phyloP scores from a whole-genome alignment of 805 yeast species.

The Hemisphaericaspora nanyangensis region DNA sequence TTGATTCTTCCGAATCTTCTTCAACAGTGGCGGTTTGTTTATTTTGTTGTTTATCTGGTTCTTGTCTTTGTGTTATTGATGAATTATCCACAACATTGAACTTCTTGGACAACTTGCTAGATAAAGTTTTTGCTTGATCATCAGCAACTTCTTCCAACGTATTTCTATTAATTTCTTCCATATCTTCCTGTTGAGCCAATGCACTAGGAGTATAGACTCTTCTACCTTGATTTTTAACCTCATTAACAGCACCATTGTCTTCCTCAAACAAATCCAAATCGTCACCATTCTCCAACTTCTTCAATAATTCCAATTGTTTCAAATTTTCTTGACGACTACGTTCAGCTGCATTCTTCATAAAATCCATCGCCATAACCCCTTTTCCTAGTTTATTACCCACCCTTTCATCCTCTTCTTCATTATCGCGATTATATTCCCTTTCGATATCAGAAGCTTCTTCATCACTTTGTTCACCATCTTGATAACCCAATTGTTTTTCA shows the following conservation, averaged over 20 bases:
- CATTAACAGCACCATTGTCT: constrained; percentile 41
- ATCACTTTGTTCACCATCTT: constrained; percentile 52
- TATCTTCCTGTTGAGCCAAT: constrained; percentile 31
- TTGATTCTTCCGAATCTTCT: constrained; percentile 16
- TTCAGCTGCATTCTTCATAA: constrained; percentile 87
- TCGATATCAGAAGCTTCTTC: constrained; percentile 48
- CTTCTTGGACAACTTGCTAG: constrained; percentile 32
- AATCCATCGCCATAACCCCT: constrained; percentile 92
- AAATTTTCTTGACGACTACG: constrained; percentile 58
- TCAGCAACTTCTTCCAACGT: constrained; percentile 43
- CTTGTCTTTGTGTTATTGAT: constrained; percentile 6
- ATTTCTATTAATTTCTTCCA: constrained; percentile 31
- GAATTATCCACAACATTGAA: constrained; percentile 14
- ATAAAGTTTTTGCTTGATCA: constrained; percentile 48
- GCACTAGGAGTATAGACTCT: constrained; percentile 71
- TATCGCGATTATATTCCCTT: constrained; percentile 31
- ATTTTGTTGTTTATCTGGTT: constrained; percentile 3
- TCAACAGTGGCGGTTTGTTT: constrained; percentile 3
- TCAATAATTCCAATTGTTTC: constrained; percentile 48
- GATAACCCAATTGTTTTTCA: constrained; percentile 65
- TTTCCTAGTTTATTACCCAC: constrained; percentile 56
- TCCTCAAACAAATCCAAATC: constrained; percentile 34
- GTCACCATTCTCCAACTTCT: constrained; percentile 40
- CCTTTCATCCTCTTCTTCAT: constrained; percentile 32
- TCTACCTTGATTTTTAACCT: constrained; percentile 68